Conservation (phyloP, 1,139 yeast species). For the Torulaspora globosa region DNA sequence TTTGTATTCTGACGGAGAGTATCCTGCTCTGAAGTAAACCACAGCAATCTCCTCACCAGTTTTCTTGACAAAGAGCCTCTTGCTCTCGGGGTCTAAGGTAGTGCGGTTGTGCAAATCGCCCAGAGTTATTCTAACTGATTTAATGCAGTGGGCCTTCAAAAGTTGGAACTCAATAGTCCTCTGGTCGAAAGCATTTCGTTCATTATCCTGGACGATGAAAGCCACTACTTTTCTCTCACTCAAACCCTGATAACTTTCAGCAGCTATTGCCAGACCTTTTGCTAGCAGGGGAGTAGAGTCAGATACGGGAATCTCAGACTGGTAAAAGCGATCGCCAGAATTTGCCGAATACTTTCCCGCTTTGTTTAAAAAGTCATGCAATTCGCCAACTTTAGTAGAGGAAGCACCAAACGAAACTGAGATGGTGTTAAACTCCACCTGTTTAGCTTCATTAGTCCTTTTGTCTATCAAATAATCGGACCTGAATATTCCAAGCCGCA, state of each 20-base stretch:
- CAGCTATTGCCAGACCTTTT: constrained; percentile 64
- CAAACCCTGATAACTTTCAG: constrained; percentile 48
- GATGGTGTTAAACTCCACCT: constrained; percentile 93
- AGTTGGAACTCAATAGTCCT: constrained; percentile 73
- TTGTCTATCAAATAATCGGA: constrained; percentile 82
- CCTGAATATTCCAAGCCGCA: constrained; percentile 80
- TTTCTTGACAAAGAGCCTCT: constrained; percentile 48
- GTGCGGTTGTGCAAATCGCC: constrained; percentile 52
- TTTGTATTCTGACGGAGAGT: constrained; percentile 72
- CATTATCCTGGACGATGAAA: constrained; percentile 78
- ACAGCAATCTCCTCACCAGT: constrained; percentile 74
- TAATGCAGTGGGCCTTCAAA: constrained; percentile 51
- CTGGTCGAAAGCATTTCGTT: constrained; percentile 88
- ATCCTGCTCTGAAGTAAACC: constrained; percentile 87
- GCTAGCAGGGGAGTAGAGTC: constrained; percentile 60
- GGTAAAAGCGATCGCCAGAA: constrained; percentile 39
- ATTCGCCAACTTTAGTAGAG: constrained; percentile 70
- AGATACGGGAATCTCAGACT: constrained; percentile 60
- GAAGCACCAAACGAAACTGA: constrained; percentile 94
- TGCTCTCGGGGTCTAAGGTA: constrained; percentile 40
- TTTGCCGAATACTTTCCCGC: constrained; percentile 49
- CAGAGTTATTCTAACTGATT: constrained; percentile 62
- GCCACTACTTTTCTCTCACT: constrained; percentile 51
- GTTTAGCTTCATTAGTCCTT: constrained; percentile 57
- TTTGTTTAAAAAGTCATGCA: constrained; percentile 63